Percentiles rank a stretch among this genome's conserved stretches.
Evolutionary conservation across 1,139 yeast species (phyloP).

Genomic region (Geotrichum carabidarum): DNA sequence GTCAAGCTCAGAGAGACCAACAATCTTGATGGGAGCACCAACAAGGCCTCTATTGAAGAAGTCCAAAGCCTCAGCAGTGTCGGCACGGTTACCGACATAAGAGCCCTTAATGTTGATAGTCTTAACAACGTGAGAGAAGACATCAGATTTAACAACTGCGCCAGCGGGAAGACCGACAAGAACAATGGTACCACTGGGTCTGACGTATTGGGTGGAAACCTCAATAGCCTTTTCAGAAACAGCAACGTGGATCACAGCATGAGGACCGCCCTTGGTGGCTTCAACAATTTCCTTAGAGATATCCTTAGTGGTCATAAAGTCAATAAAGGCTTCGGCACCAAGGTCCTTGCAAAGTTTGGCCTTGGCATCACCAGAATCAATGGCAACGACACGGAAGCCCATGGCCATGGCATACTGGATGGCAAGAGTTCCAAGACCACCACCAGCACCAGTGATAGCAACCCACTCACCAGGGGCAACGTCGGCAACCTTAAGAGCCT

Average conservation of each 20-base stretch:
- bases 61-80: conserved; percentile 69
- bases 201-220: conserved; percentile 62
- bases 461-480: conserved; percentile 72
- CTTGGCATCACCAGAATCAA: conserved; percentile 70
- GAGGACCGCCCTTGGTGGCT: conserved; percentile 71
- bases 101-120: conserved; percentile 65
- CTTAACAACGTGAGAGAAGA: conserved; percentile 61
- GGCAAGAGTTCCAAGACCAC: conserved; percentile 78
- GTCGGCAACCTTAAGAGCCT: conserved; percentile 68
- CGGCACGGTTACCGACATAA: conserved; percentile 76
- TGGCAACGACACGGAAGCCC: conserved; percentile 72
- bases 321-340: conserved; percentile 70
- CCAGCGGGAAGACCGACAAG: conserved; percentile 75
- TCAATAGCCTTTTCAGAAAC: conserved; percentile 68
- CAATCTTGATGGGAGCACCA: conserved; percentile 61
- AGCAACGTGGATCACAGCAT: conserved; percentile 74
- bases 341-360: conserved; percentile 48
- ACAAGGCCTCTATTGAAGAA: conserved; percentile 67
- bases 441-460: conserved; percentile 76
- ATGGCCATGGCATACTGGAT: conserved; percentile 77
- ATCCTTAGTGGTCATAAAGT: conserved; percentile 48
- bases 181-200: conserved; percentile 72
- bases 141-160: conserved; percentile 56
- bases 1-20: conserved; percentile 57
- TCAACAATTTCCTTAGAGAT: conserved; percentile 47